Base-by-base conservation (phyloP, 257 asterid genomes). In the Buddleja alternifolia region DNA sequence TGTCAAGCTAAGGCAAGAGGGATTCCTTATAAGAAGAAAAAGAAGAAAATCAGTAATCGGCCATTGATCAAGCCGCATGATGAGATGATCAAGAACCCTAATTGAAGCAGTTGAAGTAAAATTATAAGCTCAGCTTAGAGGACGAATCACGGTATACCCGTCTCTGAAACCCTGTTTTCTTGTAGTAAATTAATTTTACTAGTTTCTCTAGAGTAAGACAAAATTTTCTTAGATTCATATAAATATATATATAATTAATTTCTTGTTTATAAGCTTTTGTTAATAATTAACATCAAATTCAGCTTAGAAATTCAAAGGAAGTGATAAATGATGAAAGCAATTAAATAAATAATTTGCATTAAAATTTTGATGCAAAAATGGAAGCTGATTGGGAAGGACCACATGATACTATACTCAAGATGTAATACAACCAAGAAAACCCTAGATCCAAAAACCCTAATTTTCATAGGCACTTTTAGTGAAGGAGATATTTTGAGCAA, bases 401-500 rank as follows among this genome's bases (percentile, higher is more conserved):
- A 74, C 80, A 65, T 9, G 10, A 63, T 54, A 44, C 48, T 24
- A 40, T 20, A 34, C 39, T 54, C 63, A 39, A 63, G 62, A 46
- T 17, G 45, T 5, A 21, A 42, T 14, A 23, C 19, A 32, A 36
- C 19, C 11, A 19, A 8, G 45, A 60, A 81, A 81, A 77, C 85
- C 83, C 85, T 77, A 81, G 74, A 81, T 77, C 77, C 23, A 20
- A 7, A 80, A 81, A 81, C 83, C 85, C 85, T 81, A 81, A 74
- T 70, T 54, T 29, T 11, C 4, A n/a, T 16, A 24, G 63, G 37
- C 48, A 60, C 58, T 41, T 72, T 75, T 63, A 63, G 25, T 19
- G 60, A 69, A 58, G 60, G 45, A 34, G 66, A 45, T 39, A 29
- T 39, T 20, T 47, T 59, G 62, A 17, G 45, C 39, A 12, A 70